Base-by-base conservation (phyloP, 139 green algal species). In the Eudorina sp. region DNA sequence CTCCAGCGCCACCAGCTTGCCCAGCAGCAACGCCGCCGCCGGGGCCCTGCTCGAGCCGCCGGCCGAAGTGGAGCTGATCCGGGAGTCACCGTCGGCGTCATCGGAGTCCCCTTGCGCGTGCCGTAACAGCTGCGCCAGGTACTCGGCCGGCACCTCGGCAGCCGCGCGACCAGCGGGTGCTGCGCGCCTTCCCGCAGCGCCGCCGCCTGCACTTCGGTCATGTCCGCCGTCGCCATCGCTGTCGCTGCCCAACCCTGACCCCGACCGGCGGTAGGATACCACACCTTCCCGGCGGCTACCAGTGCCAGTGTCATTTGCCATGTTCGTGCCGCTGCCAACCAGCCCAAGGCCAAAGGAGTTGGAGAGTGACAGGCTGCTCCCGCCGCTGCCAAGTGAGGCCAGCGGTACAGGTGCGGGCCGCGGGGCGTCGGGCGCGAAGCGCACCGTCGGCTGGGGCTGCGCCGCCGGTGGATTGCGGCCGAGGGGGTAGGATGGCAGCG, bases 281-380 rank as follows among this genome's bases (percentile, higher is more conserved):
- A n/a, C n/a, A n/a, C n/a, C n/a, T n/a, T n/a, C n/a, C n/a, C n/a
- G n/a, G n/a, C n/a, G n/a, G n/a, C n/a, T n/a, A n/a, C n/a, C n/a
- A n/a, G n/a, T n/a, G n/a, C n/a, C n/a, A n/a, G n/a, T n/a, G n/a
- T n/a, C n/a, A n/a, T n/a, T n/a, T n/a, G n/a, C n/a, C n/a, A n/a
- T n/a, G n/a, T n/a, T n/a, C n/a, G n/a, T 64, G 62, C 45, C 18
- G 48, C 58, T 8, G 1, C 58, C 66, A 58, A 11, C 40, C 79
- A 43, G 21, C 81, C 55, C 48, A n/a, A 74, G 25, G 13, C 45
- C 73, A 27, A 36, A n/a, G 18, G 70, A 27, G 27, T 69, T 53
- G 25, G 75, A 68, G 11, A 83, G 45, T 7, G 75, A 83, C 9
- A 83, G 48, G 75, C 75, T 83, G n/a, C 75, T 83, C 19, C 48